Evolutionary conservation across 2,329 filamentous ascomycete species (phyloP), one percentile per base, ranked within the genome.

Genomic region (Biscogniauxia sp.): DNA sequence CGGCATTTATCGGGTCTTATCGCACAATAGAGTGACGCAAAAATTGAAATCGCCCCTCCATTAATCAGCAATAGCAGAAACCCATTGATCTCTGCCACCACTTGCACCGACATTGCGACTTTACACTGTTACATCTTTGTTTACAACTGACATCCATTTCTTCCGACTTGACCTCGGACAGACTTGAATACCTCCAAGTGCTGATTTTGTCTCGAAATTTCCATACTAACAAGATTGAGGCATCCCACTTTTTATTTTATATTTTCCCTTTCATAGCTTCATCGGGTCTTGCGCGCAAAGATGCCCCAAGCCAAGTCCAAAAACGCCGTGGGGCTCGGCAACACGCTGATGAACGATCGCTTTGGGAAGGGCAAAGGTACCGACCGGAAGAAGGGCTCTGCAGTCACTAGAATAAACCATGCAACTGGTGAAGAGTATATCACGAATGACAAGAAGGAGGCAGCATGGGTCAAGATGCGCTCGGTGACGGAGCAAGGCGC

Each of bases 391-490:
- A 90, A 89, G 74, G 85, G 61, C 20, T n/a, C 76, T 0, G 81
- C 78, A 55, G 80, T 86, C 61, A 83, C 82, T 23, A 87, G 91
- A 72, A 90, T 92, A 65, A 88, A 93, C 75, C 87, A 93, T 71
- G 82, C 86, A 25, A 92, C 91, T 20, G 93, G 92, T 73, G 91
- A 96, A 75, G 88, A 88, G 82, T 99, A 99, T 76, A 88, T 98
- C 70, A 95, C 92, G 54, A 97, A 96, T 75, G 89, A 91, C 66
- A 88, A 88, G 69, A 88, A 96, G 74, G 93, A 98, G 79, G 95
- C 94, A 41, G 85, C 92, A 69, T 99, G 93, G 93, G 92, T 98
- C 73, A 99, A 98, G 83, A 98, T 99, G 95, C 92, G 94, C 80
- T 97, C 92, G 75, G 91, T 99, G 69, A 99, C 95, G 5, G 92